Conservation (phyloP, 768 basidiomycete genomes). For the Trametes maxima region DNA sequence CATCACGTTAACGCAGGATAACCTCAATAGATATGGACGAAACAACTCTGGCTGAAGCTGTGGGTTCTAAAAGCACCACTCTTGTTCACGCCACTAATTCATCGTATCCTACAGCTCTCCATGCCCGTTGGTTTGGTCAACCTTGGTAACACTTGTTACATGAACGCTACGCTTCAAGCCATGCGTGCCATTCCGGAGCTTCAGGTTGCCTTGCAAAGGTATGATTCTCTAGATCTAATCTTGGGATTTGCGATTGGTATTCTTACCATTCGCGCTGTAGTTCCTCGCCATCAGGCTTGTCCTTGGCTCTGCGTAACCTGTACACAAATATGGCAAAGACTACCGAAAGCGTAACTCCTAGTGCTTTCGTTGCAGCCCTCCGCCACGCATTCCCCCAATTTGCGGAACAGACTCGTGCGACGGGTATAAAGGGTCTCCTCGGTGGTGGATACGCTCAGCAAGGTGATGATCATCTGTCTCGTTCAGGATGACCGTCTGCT, state of each 20-base stretch:
- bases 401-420: conserved; percentile 59
- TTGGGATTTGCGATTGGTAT: not conserved
- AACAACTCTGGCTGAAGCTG: conserved; percentile 74
- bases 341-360: conserved; percentile 73
- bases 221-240: conserved; percentile 28
- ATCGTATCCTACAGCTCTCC: conserved; percentile 46
- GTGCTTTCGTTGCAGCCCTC: conserved; percentile 66
- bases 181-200: conserved; percentile 91
- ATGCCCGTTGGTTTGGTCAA: conserved; percentile 84
- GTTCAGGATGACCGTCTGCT: not conserved
- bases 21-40: conserved; percentile 74
- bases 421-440: conserved; percentile 37
- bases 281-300: conserved; percentile 34
- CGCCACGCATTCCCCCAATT: conserved; percentile 89
- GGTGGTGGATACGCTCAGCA: conserved; percentile 75
- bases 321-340: conserved; percentile 76
- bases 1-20: not conserved
- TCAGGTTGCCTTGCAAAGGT: conserved; percentile 67
- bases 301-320: conserved; percentile 62
- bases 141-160: conserved; percentile 96
- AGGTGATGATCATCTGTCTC: conserved; percentile 35
- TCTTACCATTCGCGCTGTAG: not conserved
- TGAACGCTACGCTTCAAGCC: conserved; percentile 96
- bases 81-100: not conserved
- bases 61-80: conserved; percentile 38